Conservation (phyloP, 805 yeast species). For the Sungouiella thailandica region DNA sequence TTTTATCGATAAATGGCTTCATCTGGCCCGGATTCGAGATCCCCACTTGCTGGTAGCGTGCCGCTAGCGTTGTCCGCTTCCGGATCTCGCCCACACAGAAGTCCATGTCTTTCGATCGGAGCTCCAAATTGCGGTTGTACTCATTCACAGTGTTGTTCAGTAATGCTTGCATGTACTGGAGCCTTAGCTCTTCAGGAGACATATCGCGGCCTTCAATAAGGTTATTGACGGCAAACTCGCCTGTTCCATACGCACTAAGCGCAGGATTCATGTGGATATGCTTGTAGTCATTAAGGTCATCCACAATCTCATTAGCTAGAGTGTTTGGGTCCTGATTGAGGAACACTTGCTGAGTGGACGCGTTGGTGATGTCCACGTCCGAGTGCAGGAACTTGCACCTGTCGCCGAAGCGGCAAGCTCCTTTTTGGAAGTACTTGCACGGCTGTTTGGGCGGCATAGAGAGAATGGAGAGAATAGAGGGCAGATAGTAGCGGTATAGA, state of each 20-base stretch:
- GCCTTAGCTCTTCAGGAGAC: conserved; percentile 50
- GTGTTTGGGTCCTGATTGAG: conserved; percentile 6
- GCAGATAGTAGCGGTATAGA: background rate
- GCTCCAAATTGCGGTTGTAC: conserved; percentile 36
- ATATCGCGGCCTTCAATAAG: conserved; percentile 48
- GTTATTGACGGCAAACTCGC: conserved; percentile 43
- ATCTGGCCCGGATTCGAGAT: conserved; percentile 2
- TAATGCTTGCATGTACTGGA: conserved; percentile 41
- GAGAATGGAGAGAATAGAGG: background rate
- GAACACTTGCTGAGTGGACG: conserved; percentile 5
- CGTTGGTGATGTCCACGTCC: conserved; percentile 1
- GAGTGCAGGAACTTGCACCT: conserved; percentile 23
- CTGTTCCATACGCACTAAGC: conserved; percentile 46
- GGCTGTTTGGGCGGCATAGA: conserved; percentile 5
- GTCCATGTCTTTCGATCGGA: conserved; percentile 17
- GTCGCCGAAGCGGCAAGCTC: conserved; percentile 25
- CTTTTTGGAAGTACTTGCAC: conserved; percentile 22
- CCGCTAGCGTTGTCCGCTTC: conserved; percentile 45
- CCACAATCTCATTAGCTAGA: conserved; percentile 15
- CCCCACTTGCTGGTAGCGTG: conserved; percentile 46
- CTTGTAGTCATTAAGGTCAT: conserved; percentile 19
- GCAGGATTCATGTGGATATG: conserved; percentile 26
- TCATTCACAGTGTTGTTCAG: conserved; percentile 29
- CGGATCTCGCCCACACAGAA: conserved; percentile 26
- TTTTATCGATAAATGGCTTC: conserved; percentile 26